Conservation (phyloP, 2,329 filamentous ascomycete species). For the Purpureocillium lavendulum region DNA sequence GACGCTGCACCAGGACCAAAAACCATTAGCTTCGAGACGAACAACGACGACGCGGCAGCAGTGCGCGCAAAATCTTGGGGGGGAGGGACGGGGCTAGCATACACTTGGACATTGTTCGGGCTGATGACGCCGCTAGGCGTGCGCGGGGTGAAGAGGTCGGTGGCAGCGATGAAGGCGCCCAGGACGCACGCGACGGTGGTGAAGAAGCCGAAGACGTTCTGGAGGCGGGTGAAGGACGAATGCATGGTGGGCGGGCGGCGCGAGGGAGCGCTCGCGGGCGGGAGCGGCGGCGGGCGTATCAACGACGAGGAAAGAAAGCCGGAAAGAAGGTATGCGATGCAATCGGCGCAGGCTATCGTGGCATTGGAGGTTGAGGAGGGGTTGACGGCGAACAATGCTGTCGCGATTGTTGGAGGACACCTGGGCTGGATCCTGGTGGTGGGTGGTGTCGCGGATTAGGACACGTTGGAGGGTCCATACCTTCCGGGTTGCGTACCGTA, state of each 20-base stretch:
- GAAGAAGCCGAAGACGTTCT: conserved; percentile 97
- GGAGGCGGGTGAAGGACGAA: conserved; percentile 72
- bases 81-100: too few relatives aligned
- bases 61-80: too few relatives aligned
- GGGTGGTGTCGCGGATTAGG: not conserved
- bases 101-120: conserved; percentile 80
- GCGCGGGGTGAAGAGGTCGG: conserved; percentile 64
- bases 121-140: conserved; percentile 53
- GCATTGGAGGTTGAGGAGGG: not conserved
- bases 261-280: not conserved
- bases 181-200: conserved; percentile 84
- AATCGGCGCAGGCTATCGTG: not conserved
- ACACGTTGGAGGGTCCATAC: conserved; percentile 1
- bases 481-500: too few relatives aligned
- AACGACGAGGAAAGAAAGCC: too few relatives aligned
- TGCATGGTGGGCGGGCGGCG: conserved; percentile 56
- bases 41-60: too few relatives aligned
- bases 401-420: not conserved
- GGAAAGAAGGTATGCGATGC: too few relatives aligned
- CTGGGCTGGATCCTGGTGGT: too few relatives aligned
- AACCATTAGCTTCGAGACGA: too few relatives aligned
- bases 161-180: conserved; percentile 70
- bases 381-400: not conserved
- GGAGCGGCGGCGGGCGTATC: too few relatives aligned
- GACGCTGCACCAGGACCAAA: conserved; percentile 44